Evolutionary conservation across 139 green algal genomes (phyloP).

Genomic region (Tetraselmis chui): DNA sequence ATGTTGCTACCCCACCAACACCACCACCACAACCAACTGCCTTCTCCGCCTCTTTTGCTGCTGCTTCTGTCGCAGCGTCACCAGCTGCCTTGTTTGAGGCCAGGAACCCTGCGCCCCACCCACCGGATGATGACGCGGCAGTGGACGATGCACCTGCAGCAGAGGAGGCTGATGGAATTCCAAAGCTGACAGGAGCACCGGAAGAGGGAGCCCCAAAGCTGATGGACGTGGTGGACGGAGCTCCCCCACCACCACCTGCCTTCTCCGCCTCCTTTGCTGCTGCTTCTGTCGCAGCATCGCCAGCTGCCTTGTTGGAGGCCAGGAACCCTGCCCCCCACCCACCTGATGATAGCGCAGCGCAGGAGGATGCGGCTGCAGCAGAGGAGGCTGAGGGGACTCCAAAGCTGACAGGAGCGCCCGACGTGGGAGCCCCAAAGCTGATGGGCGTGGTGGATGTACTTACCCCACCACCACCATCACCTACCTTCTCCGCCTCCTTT

Average conservation of each 20-base stretch:
- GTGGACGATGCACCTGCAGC: not conserved
- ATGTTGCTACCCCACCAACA: too few relatives aligned
- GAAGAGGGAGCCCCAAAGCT: too few relatives aligned
- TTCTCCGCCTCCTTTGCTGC: too few relatives aligned
- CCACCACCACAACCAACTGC: too few relatives aligned
- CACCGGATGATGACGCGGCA: not conserved
- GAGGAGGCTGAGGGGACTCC: too few relatives aligned
- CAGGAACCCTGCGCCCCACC: not conserved
- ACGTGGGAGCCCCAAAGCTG: not conserved
- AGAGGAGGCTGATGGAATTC: too few relatives aligned
- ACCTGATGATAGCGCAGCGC: not conserved
- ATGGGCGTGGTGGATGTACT: not conserved
- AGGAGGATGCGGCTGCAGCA: not conserved
- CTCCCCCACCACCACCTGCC: too few relatives aligned
- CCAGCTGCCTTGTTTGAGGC: not conserved
- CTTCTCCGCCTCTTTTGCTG: not conserved
- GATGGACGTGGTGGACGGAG: too few relatives aligned
- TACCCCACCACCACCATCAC: not conserved
- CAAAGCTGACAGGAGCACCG: too few relatives aligned
- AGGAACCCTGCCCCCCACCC: too few relatives aligned
- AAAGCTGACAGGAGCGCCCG: not conserved
- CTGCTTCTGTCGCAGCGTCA: not conserved
- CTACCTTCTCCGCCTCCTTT: not conserved
- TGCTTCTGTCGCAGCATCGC: too few relatives aligned
- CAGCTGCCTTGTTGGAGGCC: too few relatives aligned